Evolutionary conservation across 192 early-diverging fungal genomes (phyloP), one percentile per base, ranked within the genome.

Genomic region (Entomortierella chlamydospora): DNA sequence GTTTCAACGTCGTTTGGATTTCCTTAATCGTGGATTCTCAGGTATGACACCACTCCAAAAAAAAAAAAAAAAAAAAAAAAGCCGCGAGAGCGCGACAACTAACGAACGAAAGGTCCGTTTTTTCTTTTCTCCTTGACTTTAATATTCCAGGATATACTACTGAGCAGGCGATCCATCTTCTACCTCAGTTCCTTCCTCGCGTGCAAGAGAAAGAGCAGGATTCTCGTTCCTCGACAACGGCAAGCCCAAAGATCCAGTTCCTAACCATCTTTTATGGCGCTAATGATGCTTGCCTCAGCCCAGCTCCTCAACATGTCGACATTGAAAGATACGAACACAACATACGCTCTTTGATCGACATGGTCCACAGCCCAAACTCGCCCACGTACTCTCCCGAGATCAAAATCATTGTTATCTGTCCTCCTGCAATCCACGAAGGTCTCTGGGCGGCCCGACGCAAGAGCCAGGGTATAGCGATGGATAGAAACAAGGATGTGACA

Each of bases 231-330:
- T 59, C 57, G 15, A 47, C 15, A 47, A 47, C 47, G 23, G 15
- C 47, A 50, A 15, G 20, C 2, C 20, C 87, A 1, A 62, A 82
- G 18, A 79, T 91, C 31, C 73, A 76, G 15, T 83, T 95, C 31
- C 69, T 95, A 73, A 87, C 86, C n/a, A 68, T 97, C 25, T 94
- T 93, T 57, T 87, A 94, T 57, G 96, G 96, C 25, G 88, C 96
- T 8, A 95, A 96, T 72, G 96, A 97, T 73, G 87, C 93, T 0
- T 85, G 84, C 0, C 52, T 89, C 26, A 72, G 71, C 2, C 64
- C 59, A 9, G 81, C 82, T 4, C 29, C 61, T 1, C 91, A 92
- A 56, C 88, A 90, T 63, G 89, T 94, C 1, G 74, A 89, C 0
- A n/a, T 95, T n/a, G 64, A 73, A 0, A 47, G 80, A 4, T 97